Conservation (phyloP, 1,284 basidiomycete genomes). For the Pyrrhoderma noxium region DNA sequence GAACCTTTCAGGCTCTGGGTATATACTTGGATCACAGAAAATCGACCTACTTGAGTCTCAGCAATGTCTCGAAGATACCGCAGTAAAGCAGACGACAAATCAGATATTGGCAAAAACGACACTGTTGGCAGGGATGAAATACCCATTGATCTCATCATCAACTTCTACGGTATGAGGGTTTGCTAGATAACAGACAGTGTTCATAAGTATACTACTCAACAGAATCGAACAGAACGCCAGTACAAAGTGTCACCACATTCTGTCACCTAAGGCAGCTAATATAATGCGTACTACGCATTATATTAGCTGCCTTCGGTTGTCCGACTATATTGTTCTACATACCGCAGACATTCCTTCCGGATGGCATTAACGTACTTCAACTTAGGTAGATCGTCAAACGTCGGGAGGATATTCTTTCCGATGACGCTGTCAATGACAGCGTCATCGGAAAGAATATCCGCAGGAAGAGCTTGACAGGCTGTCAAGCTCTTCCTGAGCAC, state of each 20-base stretch:
- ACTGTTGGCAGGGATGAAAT: conserved; percentile 24
- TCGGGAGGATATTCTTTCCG: conserved; percentile 5
- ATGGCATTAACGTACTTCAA: conserved; percentile 3
- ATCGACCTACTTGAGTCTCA: too few species aligned
- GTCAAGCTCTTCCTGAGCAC: conserved; percentile 9
- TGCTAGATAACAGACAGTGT: too few species aligned
- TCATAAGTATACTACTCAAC: too few species aligned
- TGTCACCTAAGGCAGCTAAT: too few species aligned
- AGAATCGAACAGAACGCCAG: too few species aligned
- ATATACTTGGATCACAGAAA: background rate
- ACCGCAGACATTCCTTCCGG: conserved; percentile 6
- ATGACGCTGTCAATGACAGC: too few species aligned
- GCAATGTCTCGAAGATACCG: too few species aligned
- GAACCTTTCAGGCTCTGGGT: conserved; percentile 4
- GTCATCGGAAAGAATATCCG: too few species aligned
- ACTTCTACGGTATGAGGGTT: conserved; percentile 26
- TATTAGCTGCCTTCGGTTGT: background rate
- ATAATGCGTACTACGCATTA: background rate
- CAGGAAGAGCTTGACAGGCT: too few species aligned
- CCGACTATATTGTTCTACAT: conserved; percentile 22
- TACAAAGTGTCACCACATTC: too few species aligned
- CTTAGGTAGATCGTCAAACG: conserved; percentile 4
- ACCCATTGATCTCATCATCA: conserved; percentile 26
- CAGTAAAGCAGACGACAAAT: too few species aligned
- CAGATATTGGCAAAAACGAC: conserved; percentile 32